phyloP scores from a whole-genome alignment of 148 eudicot species.

The Agrostemma githago region DNA sequence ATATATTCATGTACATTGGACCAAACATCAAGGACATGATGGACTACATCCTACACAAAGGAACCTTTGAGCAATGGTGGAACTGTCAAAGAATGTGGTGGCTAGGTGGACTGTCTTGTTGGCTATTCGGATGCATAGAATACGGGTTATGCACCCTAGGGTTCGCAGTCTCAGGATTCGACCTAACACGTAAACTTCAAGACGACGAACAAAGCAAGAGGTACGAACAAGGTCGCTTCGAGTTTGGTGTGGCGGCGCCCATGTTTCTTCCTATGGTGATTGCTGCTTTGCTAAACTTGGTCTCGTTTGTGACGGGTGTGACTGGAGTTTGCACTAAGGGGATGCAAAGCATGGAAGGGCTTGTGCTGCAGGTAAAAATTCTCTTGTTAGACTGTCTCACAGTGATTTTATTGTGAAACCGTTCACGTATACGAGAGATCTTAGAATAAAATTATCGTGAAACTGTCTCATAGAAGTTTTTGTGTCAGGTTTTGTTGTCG shows the following conservation, averaged over 20 bases:
- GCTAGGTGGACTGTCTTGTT: conserved; percentile 37
- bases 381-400: too few relatives aligned
- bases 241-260: conserved; percentile 51
- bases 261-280: conserved; percentile 50
- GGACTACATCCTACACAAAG: conserved; percentile 31
- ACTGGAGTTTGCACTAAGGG: conserved; percentile 11
- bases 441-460: too few relatives aligned
- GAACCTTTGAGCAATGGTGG: conserved; percentile 53
- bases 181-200: conserved; percentile 45
- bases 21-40: conserved; percentile 43
- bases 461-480: too few relatives aligned
- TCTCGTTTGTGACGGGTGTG: conserved; percentile 34
- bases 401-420: too few relatives aligned
- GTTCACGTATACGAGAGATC: too few relatives aligned
- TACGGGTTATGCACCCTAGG: conserved; percentile 34
- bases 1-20: conserved; percentile 44
- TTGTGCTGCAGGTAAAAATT: conserved; percentile 22
- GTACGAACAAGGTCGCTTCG: conserved; percentile 51
- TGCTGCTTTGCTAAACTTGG: conserved; percentile 46
- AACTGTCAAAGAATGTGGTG: conserved; percentile 65
- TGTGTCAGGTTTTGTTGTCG: conserved; percentile 43
- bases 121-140: conserved; percentile 34
- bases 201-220: conserved; percentile 41
- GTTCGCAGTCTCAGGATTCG: conserved; percentile 35
- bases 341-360: conserved; percentile 20